Evolutionary conservation across 2,329 filamentous ascomycete species (phyloP).

Genomic region (Arthrobotrys sphaeroides): DNA sequence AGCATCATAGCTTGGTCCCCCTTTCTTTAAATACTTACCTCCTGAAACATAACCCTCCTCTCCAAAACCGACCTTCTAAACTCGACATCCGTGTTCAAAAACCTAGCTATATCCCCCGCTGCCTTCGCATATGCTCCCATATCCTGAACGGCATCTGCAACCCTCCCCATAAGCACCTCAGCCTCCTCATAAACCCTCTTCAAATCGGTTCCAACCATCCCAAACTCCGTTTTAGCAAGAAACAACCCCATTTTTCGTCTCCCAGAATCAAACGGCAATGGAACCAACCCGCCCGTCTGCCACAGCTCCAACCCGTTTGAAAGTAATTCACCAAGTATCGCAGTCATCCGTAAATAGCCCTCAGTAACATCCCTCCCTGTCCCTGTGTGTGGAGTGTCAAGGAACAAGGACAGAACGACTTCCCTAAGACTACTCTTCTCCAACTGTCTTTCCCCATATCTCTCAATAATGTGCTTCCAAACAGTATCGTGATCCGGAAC

Average conservation of each 20-base stretch:
- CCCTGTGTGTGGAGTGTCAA: not conserved
- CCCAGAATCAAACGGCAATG: not conserved
- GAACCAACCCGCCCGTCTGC: not conserved
- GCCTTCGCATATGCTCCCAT: constrained; percentile 11
- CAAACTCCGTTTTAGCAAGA: constrained; percentile 26
- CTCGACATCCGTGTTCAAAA: not conserved
- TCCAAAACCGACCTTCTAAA: constrained; percentile 17
- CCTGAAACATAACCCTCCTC: not conserved
- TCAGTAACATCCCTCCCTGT: not conserved
- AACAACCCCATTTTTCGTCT: constrained; percentile 19
- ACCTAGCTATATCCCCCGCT: not conserved
- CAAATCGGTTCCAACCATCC: not conserved
- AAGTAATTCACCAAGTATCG: not conserved
- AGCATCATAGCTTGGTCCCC: not conserved
- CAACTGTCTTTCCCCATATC: not conserved
- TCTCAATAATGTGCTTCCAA: not conserved
- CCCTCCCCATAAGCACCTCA: constrained; percentile 19
- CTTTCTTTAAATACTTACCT: constrained; percentile 22
- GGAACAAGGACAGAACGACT: not conserved
- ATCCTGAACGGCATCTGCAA: constrained; percentile 10
- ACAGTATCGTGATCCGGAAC: constrained; percentile 24
- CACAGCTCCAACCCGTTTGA: constrained; percentile 20
- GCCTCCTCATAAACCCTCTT: constrained; percentile 15
- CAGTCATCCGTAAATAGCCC: not conserved
- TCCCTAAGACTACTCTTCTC: not conserved